Percentiles rank a stretch among this genome's conserved stretches.
Conservation (phyloP, 1,139 yeast genomes). For the Pichia sp. region DNA sequence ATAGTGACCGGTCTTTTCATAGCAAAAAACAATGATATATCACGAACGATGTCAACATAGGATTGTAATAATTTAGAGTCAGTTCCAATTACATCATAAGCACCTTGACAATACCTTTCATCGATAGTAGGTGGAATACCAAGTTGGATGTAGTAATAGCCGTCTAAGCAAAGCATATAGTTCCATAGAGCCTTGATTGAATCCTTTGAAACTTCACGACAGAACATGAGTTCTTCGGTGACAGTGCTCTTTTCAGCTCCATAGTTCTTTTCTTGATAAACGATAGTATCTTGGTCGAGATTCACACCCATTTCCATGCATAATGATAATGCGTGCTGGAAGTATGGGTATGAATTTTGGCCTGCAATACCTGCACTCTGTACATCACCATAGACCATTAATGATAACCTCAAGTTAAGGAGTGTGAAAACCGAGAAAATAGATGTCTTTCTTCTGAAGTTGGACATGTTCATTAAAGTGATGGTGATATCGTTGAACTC, state of each 20-base stretch:
- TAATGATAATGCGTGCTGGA: slow-evolving; percentile 9
- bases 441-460: slow-evolving; percentile 10
- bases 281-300: slow-evolving; percentile 5
- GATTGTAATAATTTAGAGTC: not conserved
- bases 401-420: slow-evolving; percentile 9
- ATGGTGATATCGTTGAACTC: slow-evolving; percentile 11
- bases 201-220: slow-evolving; percentile 5
- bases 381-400: slow-evolving; percentile 13
- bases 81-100: slow-evolving; percentile 2
- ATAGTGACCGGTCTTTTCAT: slow-evolving; percentile 1
- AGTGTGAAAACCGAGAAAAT: slow-evolving; percentile 10
- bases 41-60: slow-evolving; percentile 1
- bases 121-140: slow-evolving; percentile 9
- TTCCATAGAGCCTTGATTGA: slow-evolving; percentile 13
- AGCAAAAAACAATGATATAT: slow-evolving; percentile 1
- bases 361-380: slow-evolving; percentile 10
- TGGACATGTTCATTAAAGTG: slow-evolving; percentile 8
- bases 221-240: slow-evolving; percentile 3
- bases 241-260: not conserved
- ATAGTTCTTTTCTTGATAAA: slow-evolving; percentile 1
- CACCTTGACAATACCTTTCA: slow-evolving; percentile 10
- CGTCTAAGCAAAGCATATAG: slow-evolving; percentile 10
- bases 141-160: slow-evolving; percentile 2
- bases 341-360: slow-evolving; percentile 11
- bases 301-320: slow-evolving; percentile 10